Evolutionary conservation across 192 early-diverging fungal genomes (phyloP), one percentile per base, ranked within the genome.

Genomic region (Blastocladiella britannica): DNA sequence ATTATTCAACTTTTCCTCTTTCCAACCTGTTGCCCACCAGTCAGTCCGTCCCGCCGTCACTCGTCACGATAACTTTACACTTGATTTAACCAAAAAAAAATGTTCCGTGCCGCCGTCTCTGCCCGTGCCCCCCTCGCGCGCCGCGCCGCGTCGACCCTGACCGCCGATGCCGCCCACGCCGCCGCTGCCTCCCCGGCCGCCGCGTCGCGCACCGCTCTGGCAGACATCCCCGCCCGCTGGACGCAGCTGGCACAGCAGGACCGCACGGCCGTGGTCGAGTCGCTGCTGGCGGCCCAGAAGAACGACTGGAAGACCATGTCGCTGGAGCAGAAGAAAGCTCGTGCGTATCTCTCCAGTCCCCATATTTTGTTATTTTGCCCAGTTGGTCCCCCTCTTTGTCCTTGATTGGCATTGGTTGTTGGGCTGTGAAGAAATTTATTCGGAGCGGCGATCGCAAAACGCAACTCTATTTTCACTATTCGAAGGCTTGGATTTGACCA

Each of bases 241-340:
- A 66, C 62, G 55, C 78, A 77, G 63, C 81, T 86, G 47, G 76
- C 83, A 24, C 71, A 83, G 58, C 72, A 75, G 58, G 88, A 93
- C 70, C 87, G 93, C 76, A 72, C 71, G 57, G 80, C 85, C 56
- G 80, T 93, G 55, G 70, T 84, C 57, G 86, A 83, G 63, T 65
- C 74, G 37, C 77, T 97, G 26, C 75, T 75, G 60, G 85, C 85
- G 67, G 75, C 73, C 60, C 88, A 94, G 78, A 91, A 91, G 78
- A 85, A 78, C 52, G 89, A 97, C 78, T 97, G 94, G 94, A 86
- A 86, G 74, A 76, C 79, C 61, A 69, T 97, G 62, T 70, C 91
- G 53, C 60, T 85, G 64, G 92, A 95, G 55, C 80, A 97, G 73
- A 97, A 97, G 84, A 83, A 87, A 65, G 87, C 94, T 63, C 83